Evolutionary conservation across 352 stramenopile genomes (phyloP).

Genomic region (Phytophthora aleatoria): DNA sequence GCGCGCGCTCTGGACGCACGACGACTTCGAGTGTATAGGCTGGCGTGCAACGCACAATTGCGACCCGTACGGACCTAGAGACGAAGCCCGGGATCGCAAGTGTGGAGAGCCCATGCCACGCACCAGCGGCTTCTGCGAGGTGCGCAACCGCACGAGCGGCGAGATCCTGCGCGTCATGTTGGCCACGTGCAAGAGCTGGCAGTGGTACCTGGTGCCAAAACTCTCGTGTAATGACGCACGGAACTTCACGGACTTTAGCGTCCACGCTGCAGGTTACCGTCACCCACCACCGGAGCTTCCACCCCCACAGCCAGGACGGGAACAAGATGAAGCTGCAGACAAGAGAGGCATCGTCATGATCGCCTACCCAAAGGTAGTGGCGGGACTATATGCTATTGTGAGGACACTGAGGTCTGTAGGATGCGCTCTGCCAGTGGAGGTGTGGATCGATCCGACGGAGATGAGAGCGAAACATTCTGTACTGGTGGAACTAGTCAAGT

Average conservation of each 20-base stretch:
- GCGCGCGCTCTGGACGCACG: conserved; percentile 47
- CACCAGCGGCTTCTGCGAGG: conserved; percentile 70
- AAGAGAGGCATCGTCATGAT: conserved; percentile 72
- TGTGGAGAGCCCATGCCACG: conserved; percentile 53
- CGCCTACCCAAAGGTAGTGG: conserved; percentile 68
- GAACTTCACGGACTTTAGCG: conserved; percentile 74
- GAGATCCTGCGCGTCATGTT: conserved; percentile 65
- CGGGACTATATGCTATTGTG: conserved; percentile 74
- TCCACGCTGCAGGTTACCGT: conserved; percentile 46
- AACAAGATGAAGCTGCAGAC: conserved; percentile 11
- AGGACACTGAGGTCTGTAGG: conserved; percentile 49
- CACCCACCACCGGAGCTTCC: conserved; percentile 37
- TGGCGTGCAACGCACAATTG: conserved; percentile 73
- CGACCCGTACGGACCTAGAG: conserved; percentile 59
- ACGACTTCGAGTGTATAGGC: conserved; percentile 77
- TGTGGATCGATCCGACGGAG: conserved; percentile 64
- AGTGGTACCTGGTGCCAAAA: conserved; percentile 52
- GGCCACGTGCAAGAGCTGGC: conserved; percentile 74
- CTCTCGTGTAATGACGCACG: conserved; percentile 68
- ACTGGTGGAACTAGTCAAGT: conserved; percentile 50
- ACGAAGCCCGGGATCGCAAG: conserved; percentile 42
- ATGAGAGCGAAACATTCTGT: conserved; percentile 67
- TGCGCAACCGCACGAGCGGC: conserved; percentile 70
- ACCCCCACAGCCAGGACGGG: conserved; percentile 9
- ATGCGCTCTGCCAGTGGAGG: conserved; percentile 59